Evolutionary conservation across 1,284 basidiomycete species (phyloP), one percentile per base, ranked within the genome.

Genomic region (Rugiboletus extremiorientalis): DNA sequence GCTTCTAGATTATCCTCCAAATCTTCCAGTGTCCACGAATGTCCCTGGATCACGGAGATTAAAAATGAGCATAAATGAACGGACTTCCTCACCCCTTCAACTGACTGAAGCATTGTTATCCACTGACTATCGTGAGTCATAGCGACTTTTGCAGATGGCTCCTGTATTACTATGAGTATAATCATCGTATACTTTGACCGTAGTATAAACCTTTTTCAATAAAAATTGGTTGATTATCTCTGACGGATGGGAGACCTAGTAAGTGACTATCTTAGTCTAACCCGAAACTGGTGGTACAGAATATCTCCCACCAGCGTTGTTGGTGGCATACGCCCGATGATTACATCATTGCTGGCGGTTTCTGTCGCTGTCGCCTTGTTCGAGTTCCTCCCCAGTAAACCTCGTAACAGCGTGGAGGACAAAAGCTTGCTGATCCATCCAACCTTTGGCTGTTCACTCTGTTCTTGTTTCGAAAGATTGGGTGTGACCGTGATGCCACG

Each of bases 71-170:
- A n/a, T 10, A 16, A 7, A 12, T 31, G 2, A 20, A 23, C 16
- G 36, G 6, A 10, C n/a, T 31, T 25, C 1, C 28, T 33, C 14
- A 52, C 52, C 16, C 23, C 23, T 20, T 27, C 9, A 12, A 27
- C 34, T 6, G 4, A n/a, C 12, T 25, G 5, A 4, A 36, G 33
- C 20, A 54, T 36, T 4, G 33, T n/a, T 6, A 43, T 28, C 54
- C 54, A 55, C 5, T 40, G 28, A 12, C 25, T 22, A 38, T 55
- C 54, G n/a, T 56, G 52, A 4, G 52, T 55, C 10, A 56, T 37
- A 8, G 54, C 34, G 2, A 55, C 12, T 46, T 27, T 55, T 22
- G 42, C 34, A 2, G 36, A 53, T 11, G 36, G 49, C 22, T 52
- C 52, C 52, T 53, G 14, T 18, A 22, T 15, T 6, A 42, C 12